Conservation (phyloP, 495 filamentous ascomycete genomes). For the Xylaria scruposa region DNA sequence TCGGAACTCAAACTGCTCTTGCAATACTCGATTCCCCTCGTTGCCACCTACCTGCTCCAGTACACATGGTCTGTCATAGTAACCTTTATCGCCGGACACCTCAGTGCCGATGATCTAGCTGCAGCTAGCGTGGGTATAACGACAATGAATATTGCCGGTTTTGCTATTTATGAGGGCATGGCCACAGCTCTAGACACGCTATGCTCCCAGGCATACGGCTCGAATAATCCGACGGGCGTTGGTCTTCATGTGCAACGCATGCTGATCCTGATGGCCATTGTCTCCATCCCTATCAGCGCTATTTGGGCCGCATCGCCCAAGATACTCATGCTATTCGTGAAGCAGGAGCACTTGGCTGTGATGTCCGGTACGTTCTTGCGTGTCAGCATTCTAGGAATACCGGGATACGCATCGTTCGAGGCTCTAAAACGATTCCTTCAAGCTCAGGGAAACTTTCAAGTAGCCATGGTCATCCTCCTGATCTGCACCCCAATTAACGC, state of each 20-base stretch:
- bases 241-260: conserved; percentile 77
- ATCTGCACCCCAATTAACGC: conserved; percentile 76
- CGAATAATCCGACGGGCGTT: conserved; percentile 70
- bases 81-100: conserved; percentile 73
- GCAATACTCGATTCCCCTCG: conserved; percentile 68
- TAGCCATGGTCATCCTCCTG: conserved; percentile 69
- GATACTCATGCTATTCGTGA: conserved; percentile 67
- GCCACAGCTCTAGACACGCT: conserved; percentile 77
- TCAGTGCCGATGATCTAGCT: conserved; percentile 69
- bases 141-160: conserved; percentile 69
- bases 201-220: conserved; percentile 79
- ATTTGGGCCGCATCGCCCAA: conserved; percentile 68
- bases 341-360: conserved; percentile 61
- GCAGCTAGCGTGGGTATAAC: conserved; percentile 53
- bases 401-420: conserved; percentile 75
- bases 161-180: conserved; percentile 73
- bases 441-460: conserved; percentile 74
- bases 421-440: conserved; percentile 75
- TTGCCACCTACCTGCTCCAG: conserved; percentile 76
- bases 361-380: conserved; percentile 72
- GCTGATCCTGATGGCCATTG: conserved; percentile 66
- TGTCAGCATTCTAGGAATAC: conserved; percentile 69
- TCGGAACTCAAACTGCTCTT: conserved; percentile 44
- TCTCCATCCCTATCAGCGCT: conserved; percentile 68
- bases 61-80: conserved; percentile 75